Conservation (phyloP, 225 moss, liverwort and hornwort genomes). For the Asterella californica region DNA sequence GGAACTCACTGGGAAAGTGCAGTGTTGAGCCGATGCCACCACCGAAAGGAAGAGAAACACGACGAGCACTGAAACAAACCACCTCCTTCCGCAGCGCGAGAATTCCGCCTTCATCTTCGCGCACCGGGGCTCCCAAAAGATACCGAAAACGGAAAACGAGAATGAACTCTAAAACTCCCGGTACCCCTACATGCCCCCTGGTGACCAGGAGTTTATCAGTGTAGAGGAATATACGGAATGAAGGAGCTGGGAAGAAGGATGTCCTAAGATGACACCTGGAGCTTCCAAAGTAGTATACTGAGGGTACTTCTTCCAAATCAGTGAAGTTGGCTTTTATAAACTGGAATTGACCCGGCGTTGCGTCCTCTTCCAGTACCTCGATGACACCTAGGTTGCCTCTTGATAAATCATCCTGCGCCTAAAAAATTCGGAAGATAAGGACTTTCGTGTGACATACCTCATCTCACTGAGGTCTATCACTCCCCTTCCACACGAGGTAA, state of each 20-base stretch:
- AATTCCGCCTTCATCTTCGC: background rate
- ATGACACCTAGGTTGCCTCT: slow-evolving; percentile 32
- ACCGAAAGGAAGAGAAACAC: slow-evolving; percentile 6
- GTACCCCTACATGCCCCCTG: no score
- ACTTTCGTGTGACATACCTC: background rate
- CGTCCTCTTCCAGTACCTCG: slow-evolving; percentile 22
- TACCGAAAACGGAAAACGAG: no score
- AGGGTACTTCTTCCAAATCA: slow-evolving; percentile 33
- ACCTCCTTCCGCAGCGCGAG: background rate
- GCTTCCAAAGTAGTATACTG: background rate
- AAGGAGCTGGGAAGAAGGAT: no score
- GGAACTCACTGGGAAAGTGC: slow-evolving; percentile 29
- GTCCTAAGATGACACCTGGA: background rate
- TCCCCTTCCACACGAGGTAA: background rate
- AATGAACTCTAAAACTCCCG: no score
- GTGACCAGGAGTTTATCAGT: no score
- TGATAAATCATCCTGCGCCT: slow-evolving; percentile 27
- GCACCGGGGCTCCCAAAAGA: background rate
- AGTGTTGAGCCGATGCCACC: slow-evolving; percentile 15
- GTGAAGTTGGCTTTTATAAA: slow-evolving; percentile 23
- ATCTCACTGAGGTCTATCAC: no score
- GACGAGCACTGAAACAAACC: background rate
- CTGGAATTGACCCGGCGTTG: slow-evolving; percentile 27
- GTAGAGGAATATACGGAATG: no score
- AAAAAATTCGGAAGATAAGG: background rate